These are phyloP conservation scores for Globisporangium rhizosaccharum DNA, from an alignment of 352 stramenopile species.

Conservation along the genomic window DNA sequence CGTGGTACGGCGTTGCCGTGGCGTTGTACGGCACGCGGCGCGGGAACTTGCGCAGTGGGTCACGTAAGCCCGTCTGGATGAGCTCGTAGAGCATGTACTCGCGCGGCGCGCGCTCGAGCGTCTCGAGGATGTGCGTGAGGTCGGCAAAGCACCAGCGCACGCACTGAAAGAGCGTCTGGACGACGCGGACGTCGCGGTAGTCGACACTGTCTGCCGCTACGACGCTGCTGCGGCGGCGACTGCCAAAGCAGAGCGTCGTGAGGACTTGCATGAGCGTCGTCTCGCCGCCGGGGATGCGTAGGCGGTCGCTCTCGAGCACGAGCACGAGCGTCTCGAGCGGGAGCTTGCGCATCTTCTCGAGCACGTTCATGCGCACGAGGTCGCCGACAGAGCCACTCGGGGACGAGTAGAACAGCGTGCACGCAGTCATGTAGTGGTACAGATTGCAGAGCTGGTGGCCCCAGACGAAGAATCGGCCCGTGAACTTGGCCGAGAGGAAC, in stretches of 20 bases:
- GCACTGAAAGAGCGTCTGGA: constrained; percentile 47
- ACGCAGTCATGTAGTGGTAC: constrained; percentile 62
- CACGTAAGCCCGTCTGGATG: constrained; percentile 24
- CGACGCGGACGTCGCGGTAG: constrained; percentile 25
- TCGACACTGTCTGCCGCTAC: not conserved
- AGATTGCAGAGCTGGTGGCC: constrained; percentile 55
- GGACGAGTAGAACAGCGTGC: constrained; percentile 55
- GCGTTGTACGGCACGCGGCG: constrained; percentile 16
- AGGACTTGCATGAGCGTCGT: constrained; percentile 39
- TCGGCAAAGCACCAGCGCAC: constrained; percentile 65
- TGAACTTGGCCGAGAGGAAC: constrained; percentile 20
- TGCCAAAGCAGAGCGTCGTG: constrained; percentile 35
- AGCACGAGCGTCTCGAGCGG: constrained; percentile 58
- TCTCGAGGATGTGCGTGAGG: constrained; percentile 47
- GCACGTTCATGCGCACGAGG: constrained; percentile 5
- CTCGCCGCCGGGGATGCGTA: constrained; percentile 51
- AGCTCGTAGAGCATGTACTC: constrained; percentile 57
- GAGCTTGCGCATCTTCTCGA: constrained; percentile 33
- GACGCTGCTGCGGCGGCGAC: constrained; percentile 7
- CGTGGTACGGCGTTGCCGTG: constrained; percentile 19
- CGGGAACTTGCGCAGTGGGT: constrained; percentile 7
- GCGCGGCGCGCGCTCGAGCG: constrained; percentile 32
- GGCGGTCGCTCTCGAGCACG: constrained; percentile 52
- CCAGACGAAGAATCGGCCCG: constrained; percentile 42
- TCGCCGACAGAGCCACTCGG: constrained; percentile 18